Evolutionary conservation across 2,329 filamentous ascomycete genomes (phyloP), one percentile per base, ranked within the genome.

Genomic region (Didymella glomerata): DNA sequence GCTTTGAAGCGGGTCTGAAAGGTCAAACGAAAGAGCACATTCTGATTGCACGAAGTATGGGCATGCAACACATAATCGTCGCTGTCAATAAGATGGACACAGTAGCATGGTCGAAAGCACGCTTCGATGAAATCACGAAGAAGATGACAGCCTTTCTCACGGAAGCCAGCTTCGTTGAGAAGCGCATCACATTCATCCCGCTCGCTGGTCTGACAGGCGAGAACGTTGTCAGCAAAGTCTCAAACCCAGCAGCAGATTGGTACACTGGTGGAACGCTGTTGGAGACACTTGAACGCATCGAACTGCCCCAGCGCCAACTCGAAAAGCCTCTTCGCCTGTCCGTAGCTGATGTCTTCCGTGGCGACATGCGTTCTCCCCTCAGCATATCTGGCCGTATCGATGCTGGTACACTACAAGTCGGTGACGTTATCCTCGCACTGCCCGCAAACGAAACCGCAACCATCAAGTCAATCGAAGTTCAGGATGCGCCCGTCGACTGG

Each of bases 21-120:
- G 95, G 95, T 0, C 95, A 99, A 75, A 99, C 95, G 0, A 90
- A 91, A 74, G 95, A 99, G 73, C 95, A 99, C 74, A 92, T 95
- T 6, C 80, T 98, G 16, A 84, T 99, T 1, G 87, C 96, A 5
- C 86, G 94, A 60, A 97, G 93, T 68, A 90, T 98, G 81, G 95
- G 95, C 0, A 90, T 99, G 2, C 90, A 94, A 61, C 86, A 90
- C 25, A 84, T 99, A 16, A 89, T 99, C 41, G 90, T 99, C 27
- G 93, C 92, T 1, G 87, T 99, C 61, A 99, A 99, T 80, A 99
- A 99, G 77, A 89, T 99, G 69, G 95, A 99, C 75, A 89, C 88
- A 16, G 88, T 94, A 7, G 81, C 83, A 6, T 99, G 96, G 96
- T 91, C 89, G 2, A 82, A 91, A 75, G 88, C 88, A 4, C 86